Conservation (phyloP, 148 eudicot genomes). For the Arbutus unedo region DNA sequence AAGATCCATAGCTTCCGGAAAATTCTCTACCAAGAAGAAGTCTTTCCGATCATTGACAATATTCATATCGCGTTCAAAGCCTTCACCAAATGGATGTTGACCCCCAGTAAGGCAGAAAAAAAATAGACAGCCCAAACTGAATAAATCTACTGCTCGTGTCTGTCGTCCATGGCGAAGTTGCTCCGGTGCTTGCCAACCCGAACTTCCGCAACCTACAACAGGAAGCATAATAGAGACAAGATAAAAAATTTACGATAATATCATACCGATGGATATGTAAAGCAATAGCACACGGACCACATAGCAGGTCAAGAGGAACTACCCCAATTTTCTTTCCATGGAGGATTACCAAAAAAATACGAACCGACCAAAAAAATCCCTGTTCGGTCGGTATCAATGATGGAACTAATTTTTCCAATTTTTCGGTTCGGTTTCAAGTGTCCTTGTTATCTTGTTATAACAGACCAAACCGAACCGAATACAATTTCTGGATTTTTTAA, state of each 20-base stretch:
- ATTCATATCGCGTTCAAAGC: conserved; percentile 68
- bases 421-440: no score
- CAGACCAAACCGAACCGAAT: no score
- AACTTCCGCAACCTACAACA: conserved; percentile 72
- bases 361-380: no score
- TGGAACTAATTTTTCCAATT: no score
- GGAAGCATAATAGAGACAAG: not conserved
- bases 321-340: not conserved
- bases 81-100: conserved; percentile 80
- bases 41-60: conserved; percentile 54
- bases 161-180: conserved; percentile 80
- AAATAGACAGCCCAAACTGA: conserved; percentile 77
- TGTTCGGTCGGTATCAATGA: no score
- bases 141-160: conserved; percentile 79
- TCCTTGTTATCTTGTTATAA: no score
- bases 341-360: no score
- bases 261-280: conserved; percentile 7
- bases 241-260: conserved; percentile 5
- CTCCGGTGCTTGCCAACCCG: conserved; percentile 92
- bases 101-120: conserved; percentile 88
- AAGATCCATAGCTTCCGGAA: conserved; percentile 85
- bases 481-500: no score
- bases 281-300: conserved; percentile 3
- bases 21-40: conserved; percentile 64
- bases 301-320: not conserved